phyloP scores from a whole-genome alignment of 2,329 filamentous ascomycete species.

The Lomentospora prolificans region DNA sequence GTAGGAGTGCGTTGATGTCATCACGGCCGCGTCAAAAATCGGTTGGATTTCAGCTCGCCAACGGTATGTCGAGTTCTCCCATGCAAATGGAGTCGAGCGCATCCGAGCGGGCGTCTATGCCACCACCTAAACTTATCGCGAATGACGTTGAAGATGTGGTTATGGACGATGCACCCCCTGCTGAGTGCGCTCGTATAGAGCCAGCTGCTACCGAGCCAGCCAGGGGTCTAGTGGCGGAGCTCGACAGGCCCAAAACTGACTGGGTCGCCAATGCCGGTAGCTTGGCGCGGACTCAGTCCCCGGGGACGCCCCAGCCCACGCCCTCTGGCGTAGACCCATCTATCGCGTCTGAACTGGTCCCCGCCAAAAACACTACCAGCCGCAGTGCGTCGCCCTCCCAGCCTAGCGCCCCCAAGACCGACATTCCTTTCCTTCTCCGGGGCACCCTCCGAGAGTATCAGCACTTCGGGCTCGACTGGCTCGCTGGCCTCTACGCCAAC shows the following conservation, averaged over 20 bases:
- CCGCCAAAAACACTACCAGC: conserved; percentile 17
- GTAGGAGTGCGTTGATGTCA: not conserved
- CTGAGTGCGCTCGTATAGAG: too few relatives aligned
- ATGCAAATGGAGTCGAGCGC: not conserved
- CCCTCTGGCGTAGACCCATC: conserved; percentile 37
- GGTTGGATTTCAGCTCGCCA: not conserved
- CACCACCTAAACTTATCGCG: not conserved
- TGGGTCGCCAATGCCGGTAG: conserved; percentile 31
- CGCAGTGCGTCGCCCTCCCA: conserved; percentile 25
- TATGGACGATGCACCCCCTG: conserved; percentile 21
- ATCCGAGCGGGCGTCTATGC: not conserved
- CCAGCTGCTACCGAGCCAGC: too few relatives aligned
- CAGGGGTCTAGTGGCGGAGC: conserved; percentile 16
- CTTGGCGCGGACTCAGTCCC: conserved; percentile 35
- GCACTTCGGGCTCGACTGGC: conserved; percentile 94
- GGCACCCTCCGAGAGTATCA: conserved; percentile 92
- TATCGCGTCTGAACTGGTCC: conserved; percentile 24
- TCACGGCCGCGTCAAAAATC: not conserved
- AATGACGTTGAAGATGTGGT: conserved; percentile 18
- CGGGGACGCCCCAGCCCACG: conserved; percentile 39
- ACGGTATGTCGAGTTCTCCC: not conserved
- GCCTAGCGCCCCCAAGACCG: conserved; percentile 43
- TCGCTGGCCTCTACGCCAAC: conserved; percentile 83
- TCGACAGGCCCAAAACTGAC: conserved; percentile 32
- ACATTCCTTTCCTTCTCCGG: conserved; percentile 72